phyloP scores from a whole-genome alignment of 495 filamentous ascomycete species.

The Bathelium albidoporum region DNA sequence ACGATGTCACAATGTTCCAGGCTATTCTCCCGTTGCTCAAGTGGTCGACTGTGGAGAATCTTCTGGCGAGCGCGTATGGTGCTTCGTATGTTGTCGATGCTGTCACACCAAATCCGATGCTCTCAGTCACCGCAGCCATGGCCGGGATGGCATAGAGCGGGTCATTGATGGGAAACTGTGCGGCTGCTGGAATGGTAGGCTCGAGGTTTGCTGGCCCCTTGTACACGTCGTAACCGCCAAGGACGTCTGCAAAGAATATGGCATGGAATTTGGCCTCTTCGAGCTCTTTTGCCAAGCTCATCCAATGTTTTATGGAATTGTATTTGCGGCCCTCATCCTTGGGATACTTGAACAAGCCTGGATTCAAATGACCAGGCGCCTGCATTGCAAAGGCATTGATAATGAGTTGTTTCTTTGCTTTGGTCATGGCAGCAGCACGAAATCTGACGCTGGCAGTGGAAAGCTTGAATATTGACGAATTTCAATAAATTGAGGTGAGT shows the following conservation, averaged over 20 bases:
- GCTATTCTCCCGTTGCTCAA: constrained; percentile 52
- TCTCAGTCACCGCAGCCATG: constrained; percentile 34
- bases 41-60: constrained; percentile 55
- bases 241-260: constrained; percentile 51
- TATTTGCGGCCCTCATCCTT: constrained; percentile 44
- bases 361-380: constrained; percentile 52
- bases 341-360: constrained; percentile 52
- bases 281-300: constrained; percentile 44
- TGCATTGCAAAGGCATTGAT: constrained; percentile 57
- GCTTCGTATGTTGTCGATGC: constrained; percentile 53
- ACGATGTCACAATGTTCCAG: constrained; percentile 59
- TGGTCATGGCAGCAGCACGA: neutral
- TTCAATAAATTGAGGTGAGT: neutral
- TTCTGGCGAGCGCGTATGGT: constrained; percentile 53
- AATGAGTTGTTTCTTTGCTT: constrained; percentile 47
- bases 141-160: constrained; percentile 23
- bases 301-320: constrained; percentile 46
- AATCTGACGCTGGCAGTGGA: neutral
- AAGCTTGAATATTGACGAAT: neutral
- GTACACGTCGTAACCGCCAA: constrained; percentile 58
- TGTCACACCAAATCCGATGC: constrained; percentile 58
- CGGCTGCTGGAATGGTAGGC: constrained; percentile 48
- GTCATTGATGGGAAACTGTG: constrained; percentile 57
- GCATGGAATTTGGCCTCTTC: constrained; percentile 52
- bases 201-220: constrained; percentile 40